Evolutionary conservation across 208 protist species (phyloP), one percentile per base, ranked within the genome.

Genomic region (Crithidia thermophila): DNA sequence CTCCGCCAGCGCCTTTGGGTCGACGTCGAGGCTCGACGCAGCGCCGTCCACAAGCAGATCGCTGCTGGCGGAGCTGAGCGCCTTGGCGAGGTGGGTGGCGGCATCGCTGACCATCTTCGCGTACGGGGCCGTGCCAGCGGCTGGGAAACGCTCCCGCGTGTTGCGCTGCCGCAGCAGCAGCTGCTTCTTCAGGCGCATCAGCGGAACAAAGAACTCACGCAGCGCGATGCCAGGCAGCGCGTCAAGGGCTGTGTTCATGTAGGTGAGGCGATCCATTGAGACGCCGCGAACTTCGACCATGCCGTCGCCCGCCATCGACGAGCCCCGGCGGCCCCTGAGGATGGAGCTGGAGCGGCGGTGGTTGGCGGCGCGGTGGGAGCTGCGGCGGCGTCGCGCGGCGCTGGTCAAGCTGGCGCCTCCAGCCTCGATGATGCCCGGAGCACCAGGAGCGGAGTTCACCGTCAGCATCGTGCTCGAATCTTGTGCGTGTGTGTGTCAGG

Each of bases 181-280:
- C 36, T 73, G 70, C 46, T 71, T 72, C 52, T 84, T 83, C 9
- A 95, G 72, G 14, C 72, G 78, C 70, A 95, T 67, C 2, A 95
- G 66, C 10, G 90, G 90, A 0, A 75, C 79, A 64, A 95, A 93
- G 68, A 80, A 88, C 57, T 81, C 65, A 7, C 83, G 84, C 46
- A 95, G 75, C 6, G 83, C 65, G 27, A 75, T 72, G 16, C 90
- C 90, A 0, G 86, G 85, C 33, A 91, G 20, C 25, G 87, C 84
- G 52, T 77, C 72, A 13, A 95, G 82, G 39, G 90, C 85, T n/a
- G 90, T 95, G 67, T 83, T 85, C 13, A 95, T 80, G 75, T 89
- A 91, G n/a, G 78, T 79, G n/a, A 90, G 52, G 0, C 90, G 82
- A 30, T 95, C 90, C 16, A 85, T 51, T 18, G 83, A 65, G 53